Base-by-base conservation (phyloP, 163 green algal species). In the Chlamydomonas reinhardtii region DNA sequence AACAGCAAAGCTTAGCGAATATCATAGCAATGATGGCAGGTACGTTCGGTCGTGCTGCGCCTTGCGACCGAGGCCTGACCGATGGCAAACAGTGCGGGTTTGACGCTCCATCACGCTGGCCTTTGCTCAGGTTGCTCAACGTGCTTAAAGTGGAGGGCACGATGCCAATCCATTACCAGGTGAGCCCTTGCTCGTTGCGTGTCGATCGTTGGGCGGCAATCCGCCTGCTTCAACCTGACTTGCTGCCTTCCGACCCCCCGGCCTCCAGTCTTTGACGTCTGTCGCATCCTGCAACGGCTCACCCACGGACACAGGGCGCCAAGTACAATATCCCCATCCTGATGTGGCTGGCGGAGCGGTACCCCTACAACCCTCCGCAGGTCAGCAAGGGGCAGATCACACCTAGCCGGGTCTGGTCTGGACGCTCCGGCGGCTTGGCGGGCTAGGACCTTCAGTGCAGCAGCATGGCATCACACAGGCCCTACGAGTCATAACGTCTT, bases 301-400 rank as follows among this genome's bases (percentile, higher is more conserved):
- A 11, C 29, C 62, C 4, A 19, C 20, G 27, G 12, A 20, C 32
- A 52, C 91, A 95, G 93, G 91, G 90, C 27, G 86, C 90, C 59
- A 97, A 97, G 85, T 99, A 99, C 94, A 98, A 99, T 94, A 97
- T 99, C 32, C 97, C 97, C 0, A 89, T 99, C 59, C 89, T 90
- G 0, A 75, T 98, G 11, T 99, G 95, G 95, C 90, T 99, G 43
- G 86, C 93, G 11, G 96, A 98, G 88, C 73, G 78, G 6, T 99
- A 97, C 90, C 97, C 97, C 4, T 80, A 88, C 27, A 61, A 82
- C 4, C 24, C 93, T 0, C 97, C 97, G 4, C 91, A 56, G 48
- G 48, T 56, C 48, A 56, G 48, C 48, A 56, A 1, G 48, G 11
- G 9, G 11, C 48, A 17, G 39, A 48, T 14, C 39, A 48, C 39